Base-by-base conservation (phyloP, 2,329 filamentous ascomycete species). In the Monilinia laxa region DNA sequence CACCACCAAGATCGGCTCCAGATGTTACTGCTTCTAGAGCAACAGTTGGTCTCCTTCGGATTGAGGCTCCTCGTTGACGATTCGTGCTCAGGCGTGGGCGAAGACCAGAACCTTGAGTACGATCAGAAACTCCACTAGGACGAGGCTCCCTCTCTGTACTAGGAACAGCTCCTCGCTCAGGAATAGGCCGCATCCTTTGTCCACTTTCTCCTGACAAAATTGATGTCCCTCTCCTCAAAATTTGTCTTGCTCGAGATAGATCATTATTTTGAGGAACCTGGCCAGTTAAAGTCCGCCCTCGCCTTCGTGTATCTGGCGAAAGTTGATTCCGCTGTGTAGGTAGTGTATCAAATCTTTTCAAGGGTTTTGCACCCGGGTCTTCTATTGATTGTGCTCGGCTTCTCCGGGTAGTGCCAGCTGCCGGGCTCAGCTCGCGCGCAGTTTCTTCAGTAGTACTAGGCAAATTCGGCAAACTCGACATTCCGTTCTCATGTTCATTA, bases 1-100 rank as follows among this genome's bases (percentile, higher is more conserved):
- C 58, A n/a, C 58, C 55, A n/a, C 65, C 65, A 28, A 49, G 35
- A 25, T 68, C 45, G 23, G 25, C 42, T 68, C 68, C 65, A 5
- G 56, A 54, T 18, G 56, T 53, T 20, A 45, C 16, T 4, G 62
- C 64, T 62, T 51, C 58, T 23, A 65, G 16, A 6, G 66, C 67
- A 64, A 66, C 68, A 47, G 52, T 55, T 12, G 62, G 56, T 62
- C 40, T 35, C 35, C 55, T 64, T 62, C 64, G 42, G 38, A 67
- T 56, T n/a, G 56, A 52, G 54, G 45, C 35, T 68, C 56, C 52
- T 28, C 65, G 54, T 62, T 59, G 56, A 62, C 63, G 63, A 40
- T 40, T 52, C 31, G 18, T 66, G 52, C 64, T 62, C 38, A 38
- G n/a, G 20, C 64, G 64, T 45, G 64, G 56, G 31, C 64, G 56